These are phyloP conservation scores for Rhodamnia rubescens DNA, from an alignment of 345 rosid genomes.

Conservation along the genomic window DNA sequence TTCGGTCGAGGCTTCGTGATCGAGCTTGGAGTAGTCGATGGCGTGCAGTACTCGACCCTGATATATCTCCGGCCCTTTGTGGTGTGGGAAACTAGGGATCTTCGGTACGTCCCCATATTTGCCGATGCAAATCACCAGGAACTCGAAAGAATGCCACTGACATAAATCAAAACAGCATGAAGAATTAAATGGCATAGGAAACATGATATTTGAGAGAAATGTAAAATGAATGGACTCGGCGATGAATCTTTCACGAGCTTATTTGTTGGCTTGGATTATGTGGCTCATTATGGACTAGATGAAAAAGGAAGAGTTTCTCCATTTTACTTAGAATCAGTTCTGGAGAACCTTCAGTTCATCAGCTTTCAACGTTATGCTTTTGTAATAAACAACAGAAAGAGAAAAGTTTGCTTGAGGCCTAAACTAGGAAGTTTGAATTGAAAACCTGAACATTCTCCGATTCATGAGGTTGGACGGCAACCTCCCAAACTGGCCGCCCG, in stretches of 20 bases:
- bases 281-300: no score
- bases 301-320: neutral
- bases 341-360: neutral
- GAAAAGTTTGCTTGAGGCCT: neutral
- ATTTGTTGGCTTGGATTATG: no score
- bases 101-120: slow-evolving; percentile 40
- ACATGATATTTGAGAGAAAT: neutral
- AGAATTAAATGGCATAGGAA: neutral
- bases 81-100: slow-evolving; percentile 23
- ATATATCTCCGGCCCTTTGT: slow-evolving; percentile 25
- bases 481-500: slow-evolving; percentile 74
- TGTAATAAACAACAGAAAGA: neutral
- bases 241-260: neutral
- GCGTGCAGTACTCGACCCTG: slow-evolving; percentile 38
- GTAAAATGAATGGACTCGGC: neutral
- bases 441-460: slow-evolving; percentile 52
- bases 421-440: neutral
- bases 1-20: slow-evolving; percentile 14
- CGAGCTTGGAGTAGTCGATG: slow-evolving; percentile 37
- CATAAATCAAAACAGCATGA: neutral
- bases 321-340: neutral
- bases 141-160: slow-evolving; percentile 37
- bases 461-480: slow-evolving; percentile 27
- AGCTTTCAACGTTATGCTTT: neutral
- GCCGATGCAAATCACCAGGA: slow-evolving; percentile 42